Evolutionary conservation across 106 monocot species (phyloP).

Genomic region (Amphibolis antarctica): DNA sequence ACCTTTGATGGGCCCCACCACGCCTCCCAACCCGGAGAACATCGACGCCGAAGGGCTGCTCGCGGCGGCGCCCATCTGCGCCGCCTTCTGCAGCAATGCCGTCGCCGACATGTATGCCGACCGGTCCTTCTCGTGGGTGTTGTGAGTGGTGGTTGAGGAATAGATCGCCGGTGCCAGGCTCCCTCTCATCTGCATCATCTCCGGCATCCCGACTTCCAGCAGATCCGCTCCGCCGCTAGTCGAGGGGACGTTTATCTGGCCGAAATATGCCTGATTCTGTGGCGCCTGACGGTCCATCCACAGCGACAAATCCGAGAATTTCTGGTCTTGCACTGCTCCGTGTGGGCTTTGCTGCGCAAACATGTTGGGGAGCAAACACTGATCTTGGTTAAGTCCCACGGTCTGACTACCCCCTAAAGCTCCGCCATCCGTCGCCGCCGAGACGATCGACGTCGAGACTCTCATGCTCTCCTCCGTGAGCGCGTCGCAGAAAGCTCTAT

Average conservation of each 20-base stretch:
- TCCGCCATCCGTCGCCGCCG: not conserved
- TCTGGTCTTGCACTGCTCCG: not conserved
- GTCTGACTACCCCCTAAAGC: not conserved
- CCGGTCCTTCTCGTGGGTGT: not conserved
- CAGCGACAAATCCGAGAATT: not conserved
- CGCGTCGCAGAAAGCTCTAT: constrained; percentile 17
- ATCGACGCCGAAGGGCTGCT: constrained; percentile 1
- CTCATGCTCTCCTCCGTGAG: constrained; percentile 13
- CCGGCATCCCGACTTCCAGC: not conserved
- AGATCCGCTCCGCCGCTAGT: not conserved
- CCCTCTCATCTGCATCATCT: not conserved
- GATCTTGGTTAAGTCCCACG: not conserved
- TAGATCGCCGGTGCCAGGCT: not conserved
- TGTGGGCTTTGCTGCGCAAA: not conserved
- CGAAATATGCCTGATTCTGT: not conserved
- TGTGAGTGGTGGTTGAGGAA: not conserved
- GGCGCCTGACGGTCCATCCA: not conserved
- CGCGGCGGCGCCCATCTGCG: constrained; percentile 4
- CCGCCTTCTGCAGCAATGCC: constrained; percentile 16
- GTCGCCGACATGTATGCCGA: constrained; percentile 7
- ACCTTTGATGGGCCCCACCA: not conserved
- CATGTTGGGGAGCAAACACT: not conserved
- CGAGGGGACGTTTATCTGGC: not conserved
- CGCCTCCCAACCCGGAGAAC: not conserved
- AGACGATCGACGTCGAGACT: not conserved